A percentile compares a stretch with the other conserved stretches of the same genome.
These are phyloP conservation scores for Fusarium mangiferae DNA, from an alignment of 2,329 filamentous ascomycete species.

Conservation along the genomic window DNA sequence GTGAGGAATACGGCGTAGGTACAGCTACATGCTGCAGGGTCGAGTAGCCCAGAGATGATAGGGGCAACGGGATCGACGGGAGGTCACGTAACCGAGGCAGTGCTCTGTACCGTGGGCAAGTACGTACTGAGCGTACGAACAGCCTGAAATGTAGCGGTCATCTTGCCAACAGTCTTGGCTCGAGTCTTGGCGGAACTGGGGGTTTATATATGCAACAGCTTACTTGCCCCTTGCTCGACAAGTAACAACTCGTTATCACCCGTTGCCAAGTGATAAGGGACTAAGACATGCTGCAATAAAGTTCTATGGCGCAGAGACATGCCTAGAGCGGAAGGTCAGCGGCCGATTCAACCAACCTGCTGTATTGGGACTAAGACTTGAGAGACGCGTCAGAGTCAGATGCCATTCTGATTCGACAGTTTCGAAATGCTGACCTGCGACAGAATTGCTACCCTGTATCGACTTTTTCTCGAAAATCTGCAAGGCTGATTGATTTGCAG, in stretches of 20 bases:
- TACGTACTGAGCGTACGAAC: neutral
- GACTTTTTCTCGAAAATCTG: neutral
- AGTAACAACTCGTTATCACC: constrained; percentile 12
- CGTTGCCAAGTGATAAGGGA: constrained; percentile 21
- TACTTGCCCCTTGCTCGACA: neutral
- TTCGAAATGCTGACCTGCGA: neutral
- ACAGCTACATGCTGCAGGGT: neutral
- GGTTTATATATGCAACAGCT: constrained; percentile 17
- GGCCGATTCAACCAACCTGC: constrained; percentile 1
- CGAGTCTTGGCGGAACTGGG: constrained; percentile 23
- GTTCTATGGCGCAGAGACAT: neutral
- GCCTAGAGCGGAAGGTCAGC: constrained; percentile 21
- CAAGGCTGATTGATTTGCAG: constrained; percentile 1
- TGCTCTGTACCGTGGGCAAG: neutral
- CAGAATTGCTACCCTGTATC: neutral
- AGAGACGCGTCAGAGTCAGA: neutral
- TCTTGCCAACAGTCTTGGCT: constrained; percentile 16
- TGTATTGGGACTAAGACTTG: neutral
- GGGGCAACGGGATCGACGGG: constrained; percentile 15
- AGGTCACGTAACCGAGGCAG: neutral
- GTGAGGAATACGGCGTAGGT: neutral
- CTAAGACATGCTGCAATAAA: neutral
- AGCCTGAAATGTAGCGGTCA: constrained; percentile 5
- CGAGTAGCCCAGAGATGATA: neutral
- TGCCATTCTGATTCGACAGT: neutral